Conservation (phyloP, 2,329 filamentous ascomycete species). For the Thelonectria rubi region DNA sequence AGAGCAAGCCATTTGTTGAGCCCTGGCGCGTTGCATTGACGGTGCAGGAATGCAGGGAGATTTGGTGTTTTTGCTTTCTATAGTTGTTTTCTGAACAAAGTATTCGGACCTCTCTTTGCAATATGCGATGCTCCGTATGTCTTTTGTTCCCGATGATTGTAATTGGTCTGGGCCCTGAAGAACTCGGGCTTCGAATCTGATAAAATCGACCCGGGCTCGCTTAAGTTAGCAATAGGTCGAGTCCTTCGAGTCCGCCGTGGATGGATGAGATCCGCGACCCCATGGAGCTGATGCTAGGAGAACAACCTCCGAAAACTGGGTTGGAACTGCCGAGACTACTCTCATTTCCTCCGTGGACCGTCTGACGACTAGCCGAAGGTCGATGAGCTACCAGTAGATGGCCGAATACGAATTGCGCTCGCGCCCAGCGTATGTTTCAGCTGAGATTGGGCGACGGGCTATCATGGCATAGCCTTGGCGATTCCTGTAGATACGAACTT, state of each 20-base stretch:
- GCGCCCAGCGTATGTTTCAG: slow-evolving; percentile 26
- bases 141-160: not conserved
- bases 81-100: no score
- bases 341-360: slow-evolving; percentile 2
- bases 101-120: no score
- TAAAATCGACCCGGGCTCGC: no score
- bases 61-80: no score
- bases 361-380: not conserved
- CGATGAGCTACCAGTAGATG: not conserved
- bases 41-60: no score
- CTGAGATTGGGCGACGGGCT: slow-evolving; percentile 20
- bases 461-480: slow-evolving; percentile 22
- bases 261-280: not conserved
- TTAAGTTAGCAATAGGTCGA: no score
- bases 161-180: not conserved
- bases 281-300: not conserved
- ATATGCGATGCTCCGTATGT: not conserved
- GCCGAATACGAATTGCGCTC: not conserved
- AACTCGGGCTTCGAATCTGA: not conserved
- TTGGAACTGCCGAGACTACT: slow-evolving; percentile 7
- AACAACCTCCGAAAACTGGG: not conserved
- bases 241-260: no score
- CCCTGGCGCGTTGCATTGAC: no score
- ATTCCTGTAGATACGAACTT: slow-evolving; percentile 27
- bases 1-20: no score